Percentiles rank a stretch among this genome's conserved stretches.
Conservation (phyloP, 2,329 filamentous ascomycete species). For the Madurella fahalii region DNA sequence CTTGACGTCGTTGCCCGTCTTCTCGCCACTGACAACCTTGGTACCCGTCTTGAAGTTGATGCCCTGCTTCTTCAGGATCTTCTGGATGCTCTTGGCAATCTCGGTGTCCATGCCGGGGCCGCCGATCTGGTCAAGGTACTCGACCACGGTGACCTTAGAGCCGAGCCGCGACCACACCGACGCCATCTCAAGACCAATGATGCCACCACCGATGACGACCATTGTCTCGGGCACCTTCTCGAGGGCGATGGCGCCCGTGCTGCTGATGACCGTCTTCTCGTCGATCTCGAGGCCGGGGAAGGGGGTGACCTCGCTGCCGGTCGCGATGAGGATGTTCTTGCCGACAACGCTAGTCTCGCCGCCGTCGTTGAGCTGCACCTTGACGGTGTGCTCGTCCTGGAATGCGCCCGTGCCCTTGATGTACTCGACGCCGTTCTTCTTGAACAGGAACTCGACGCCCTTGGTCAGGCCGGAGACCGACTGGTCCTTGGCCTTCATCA, state of each 20-base stretch:
- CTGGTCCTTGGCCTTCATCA: slow-evolving; percentile 98
- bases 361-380: slow-evolving; percentile 84
- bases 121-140: slow-evolving; percentile 94
- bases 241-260: slow-evolving; percentile 88
- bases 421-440: slow-evolving; percentile 99
- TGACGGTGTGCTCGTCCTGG: slow-evolving; percentile 83
- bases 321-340: slow-evolving; percentile 98
- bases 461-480: slow-evolving; percentile 88
- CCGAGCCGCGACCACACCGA: slow-evolving; percentile 97
- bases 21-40: slow-evolving; percentile 86
- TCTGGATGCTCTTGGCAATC: slow-evolving; percentile 86
- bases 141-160: slow-evolving; percentile 91
- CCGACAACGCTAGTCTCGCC: slow-evolving; percentile 81
- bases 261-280: slow-evolving; percentile 95
- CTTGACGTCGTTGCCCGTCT: slow-evolving; percentile 70
- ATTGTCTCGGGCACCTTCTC: slow-evolving; percentile 92
- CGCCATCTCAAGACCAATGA: slow-evolving; percentile 97
- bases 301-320: slow-evolving; percentile 89
- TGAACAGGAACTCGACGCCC: slow-evolving; percentile 95
- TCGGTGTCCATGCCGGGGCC: slow-evolving; percentile 96
- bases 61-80: slow-evolving; percentile 92
- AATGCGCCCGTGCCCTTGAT: slow-evolving; percentile 90
- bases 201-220: slow-evolving; percentile 96
- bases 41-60: slow-evolving; percentile 98
- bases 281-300: slow-evolving; percentile 96